Evolutionary conservation across 2,329 filamentous ascomycete genomes (phyloP).

Genomic region (Nemania sp.): DNA sequence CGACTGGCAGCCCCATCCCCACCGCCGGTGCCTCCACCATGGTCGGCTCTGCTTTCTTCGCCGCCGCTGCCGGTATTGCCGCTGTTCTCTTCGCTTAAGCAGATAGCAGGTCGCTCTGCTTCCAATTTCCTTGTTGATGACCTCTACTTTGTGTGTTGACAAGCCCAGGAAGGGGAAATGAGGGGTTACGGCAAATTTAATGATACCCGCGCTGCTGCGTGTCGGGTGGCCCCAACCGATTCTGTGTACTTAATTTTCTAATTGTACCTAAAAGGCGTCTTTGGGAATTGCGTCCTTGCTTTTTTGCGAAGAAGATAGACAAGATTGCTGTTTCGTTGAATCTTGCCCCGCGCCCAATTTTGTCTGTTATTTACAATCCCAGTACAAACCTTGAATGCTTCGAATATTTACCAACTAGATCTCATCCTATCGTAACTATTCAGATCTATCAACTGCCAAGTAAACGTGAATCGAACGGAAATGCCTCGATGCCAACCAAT

Average conservation of each 20-base stretch:
- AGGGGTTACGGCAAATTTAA: constrained; percentile 12
- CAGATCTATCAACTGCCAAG: too few relatives aligned
- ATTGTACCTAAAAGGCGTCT: constrained; percentile 24
- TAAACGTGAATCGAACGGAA: too few relatives aligned
- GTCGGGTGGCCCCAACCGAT: too few relatives aligned
- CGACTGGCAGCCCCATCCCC: constrained; percentile 40
- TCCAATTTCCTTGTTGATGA: constrained; percentile 37
- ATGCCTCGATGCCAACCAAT: too few relatives aligned
- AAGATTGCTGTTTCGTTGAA: neutral
- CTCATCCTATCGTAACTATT: neutral
- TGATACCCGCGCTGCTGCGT: constrained; percentile 20
- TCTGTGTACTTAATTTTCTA: constrained; percentile 30
- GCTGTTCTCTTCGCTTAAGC: constrained; percentile 60
- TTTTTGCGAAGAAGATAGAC: constrained; percentile 1
- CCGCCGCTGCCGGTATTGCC: constrained; percentile 57
- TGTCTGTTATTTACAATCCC: constrained; percentile 4
- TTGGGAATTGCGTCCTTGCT: constrained; percentile 6
- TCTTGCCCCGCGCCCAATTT: neutral
- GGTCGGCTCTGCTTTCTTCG: constrained; percentile 57
- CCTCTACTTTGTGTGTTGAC: constrained; percentile 10
- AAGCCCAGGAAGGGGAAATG: constrained; percentile 11
- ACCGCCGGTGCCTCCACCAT: constrained; percentile 58
- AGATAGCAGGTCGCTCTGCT: neutral
- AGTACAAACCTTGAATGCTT: neutral
- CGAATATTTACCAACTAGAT: too few relatives aligned